Percentiles rank a stretch among this genome's conserved stretches.
These are phyloP conservation scores for Daldinia vernicosa DNA, from an alignment of 495 filamentous ascomycete genomes.

Conservation along the genomic window DNA sequence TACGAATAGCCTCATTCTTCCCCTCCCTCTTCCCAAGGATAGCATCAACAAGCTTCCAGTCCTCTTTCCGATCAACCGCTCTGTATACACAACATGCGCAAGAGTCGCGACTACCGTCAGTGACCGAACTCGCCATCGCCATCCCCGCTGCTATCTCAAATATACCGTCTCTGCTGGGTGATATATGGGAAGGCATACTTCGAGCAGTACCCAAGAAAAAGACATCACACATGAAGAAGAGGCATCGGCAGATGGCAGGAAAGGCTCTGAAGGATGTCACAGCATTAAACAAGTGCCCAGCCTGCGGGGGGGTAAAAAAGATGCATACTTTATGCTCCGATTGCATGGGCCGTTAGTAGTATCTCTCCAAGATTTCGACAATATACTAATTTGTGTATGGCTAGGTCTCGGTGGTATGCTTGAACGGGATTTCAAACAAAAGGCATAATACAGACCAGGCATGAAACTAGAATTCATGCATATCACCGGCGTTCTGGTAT, in stretches of 20 bases:
- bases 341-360: slow-evolving; percentile 63
- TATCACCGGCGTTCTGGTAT: slow-evolving; percentile 27
- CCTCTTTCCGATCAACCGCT: slow-evolving; percentile 51
- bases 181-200: slow-evolving; percentile 91
- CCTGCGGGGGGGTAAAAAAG: slow-evolving; percentile 86
- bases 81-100: slow-evolving; percentile 49
- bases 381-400: slow-evolving; percentile 8
- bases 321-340: slow-evolving; percentile 86
- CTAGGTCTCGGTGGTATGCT: slow-evolving; percentile 34
- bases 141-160: slow-evolving; percentile 64
- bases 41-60: slow-evolving; percentile 48
- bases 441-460: slow-evolving; percentile 23
- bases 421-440: slow-evolving; percentile 32
- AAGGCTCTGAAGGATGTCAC: slow-evolving; percentile 93
- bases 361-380: not conserved
- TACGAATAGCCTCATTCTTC: slow-evolving; percentile 50
- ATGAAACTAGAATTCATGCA: slow-evolving; percentile 22
- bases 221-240: slow-evolving; percentile 95
- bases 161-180: slow-evolving; percentile 66
- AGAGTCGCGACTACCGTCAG: slow-evolving; percentile 50
- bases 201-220: slow-evolving; percentile 98
- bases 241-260: slow-evolving; percentile 90
- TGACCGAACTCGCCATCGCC: slow-evolving; percentile 60
- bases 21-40: slow-evolving; percentile 53
- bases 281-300: slow-evolving; percentile 83